Evolutionary conservation across 2,329 filamentous ascomycete genomes (phyloP), one percentile per base, ranked within the genome.

Genomic region (Gnomoniopsis smithogilvyi): DNA sequence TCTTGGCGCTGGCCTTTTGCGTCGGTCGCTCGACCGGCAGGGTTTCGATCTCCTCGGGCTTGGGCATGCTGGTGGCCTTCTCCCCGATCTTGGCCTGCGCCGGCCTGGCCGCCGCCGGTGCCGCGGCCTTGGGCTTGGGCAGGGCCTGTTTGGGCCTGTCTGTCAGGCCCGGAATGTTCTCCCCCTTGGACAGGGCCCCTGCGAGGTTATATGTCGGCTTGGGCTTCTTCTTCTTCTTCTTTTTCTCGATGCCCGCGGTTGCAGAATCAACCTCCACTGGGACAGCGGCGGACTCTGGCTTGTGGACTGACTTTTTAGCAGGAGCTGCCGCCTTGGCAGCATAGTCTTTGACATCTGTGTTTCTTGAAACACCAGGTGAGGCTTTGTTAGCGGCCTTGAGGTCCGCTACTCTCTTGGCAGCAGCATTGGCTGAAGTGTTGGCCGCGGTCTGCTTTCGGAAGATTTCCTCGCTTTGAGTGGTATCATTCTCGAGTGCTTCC

Each of bases 211-310:
- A 62, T 36, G 59, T 56, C 14, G 60, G 60, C 19, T 51, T 48
- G 24, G 54, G 53, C 46, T 55, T 62, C 57, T 62, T 62, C 57
- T 62, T 62, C 49, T 62, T 62, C 38, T 62, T 62, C 53, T 62
- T 62, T 52, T 62, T 62, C 33, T 59, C 54, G 6, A 46, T 51
- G 15, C 57, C 60, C 3, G 60, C 47, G 21, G 30, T 45, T 14
- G 43, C 54, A 47, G 45, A 24, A 24, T 24, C 19, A 14, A 47
- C 45, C 45, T n/a, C 21, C 45, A 47, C 45, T 24, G 45, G 45
- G 19, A 22, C 45, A 47, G 45, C 21, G 2, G 54, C 52, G 21
- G 36, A 46, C 2, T 24, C 45, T 26, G 52, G 17, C 45, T 62
- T 49, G 36, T 57, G 38, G 36, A 62, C 49, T 4, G 54, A 54